Percentiles rank a stretch among this genome's conserved stretches.
Conservation (phyloP, 352 stramenopile genomes). For the Phytophthora meadii region DNA sequence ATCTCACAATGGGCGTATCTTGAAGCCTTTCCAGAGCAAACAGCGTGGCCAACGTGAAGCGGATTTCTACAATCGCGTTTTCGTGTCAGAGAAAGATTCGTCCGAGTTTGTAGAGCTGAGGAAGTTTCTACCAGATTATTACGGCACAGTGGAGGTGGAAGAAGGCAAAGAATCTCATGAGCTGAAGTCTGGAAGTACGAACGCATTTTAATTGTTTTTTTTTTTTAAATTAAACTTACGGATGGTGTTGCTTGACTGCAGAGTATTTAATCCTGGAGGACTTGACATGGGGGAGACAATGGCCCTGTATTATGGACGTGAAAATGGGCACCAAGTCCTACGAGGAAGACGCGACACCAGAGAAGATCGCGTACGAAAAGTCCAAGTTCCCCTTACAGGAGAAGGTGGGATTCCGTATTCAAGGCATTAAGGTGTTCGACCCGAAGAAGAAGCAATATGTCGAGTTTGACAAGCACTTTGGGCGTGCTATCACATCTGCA, state of each 20-base stretch:
- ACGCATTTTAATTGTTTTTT: too few relatives aligned
- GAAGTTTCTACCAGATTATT: constrained; percentile 67
- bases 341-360: constrained; percentile 85
- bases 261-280: constrained; percentile 92
- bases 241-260: constrained; percentile 20
- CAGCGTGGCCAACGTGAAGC: constrained; percentile 74
- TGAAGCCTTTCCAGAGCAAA: constrained; percentile 90
- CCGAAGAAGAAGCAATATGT: constrained; percentile 59
- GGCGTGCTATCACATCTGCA: constrained; percentile 59
- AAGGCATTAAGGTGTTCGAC: constrained; percentile 93
- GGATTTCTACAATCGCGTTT: constrained; percentile 82
- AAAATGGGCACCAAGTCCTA: constrained; percentile 97
- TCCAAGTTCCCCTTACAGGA: constrained; percentile 94
- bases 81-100: constrained; percentile 29
- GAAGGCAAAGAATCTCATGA: constrained; percentile 13
- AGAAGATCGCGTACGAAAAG: constrained; percentile 92
- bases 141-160: constrained; percentile 52
- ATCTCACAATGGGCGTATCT: constrained; percentile 65
- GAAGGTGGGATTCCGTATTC: constrained; percentile 93
- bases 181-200: constrained; percentile 47
- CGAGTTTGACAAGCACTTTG: constrained; percentile 90
- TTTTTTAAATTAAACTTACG: neutral
- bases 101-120: constrained; percentile 39
- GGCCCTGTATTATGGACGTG: constrained; percentile 96
- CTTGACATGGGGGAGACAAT: constrained; percentile 78